A percentile compares a stretch with the other conserved stretches of the same genome.
phyloP scores from a whole-genome alignment of 345 rosid genomes.

The Balakata baccata region DNA sequence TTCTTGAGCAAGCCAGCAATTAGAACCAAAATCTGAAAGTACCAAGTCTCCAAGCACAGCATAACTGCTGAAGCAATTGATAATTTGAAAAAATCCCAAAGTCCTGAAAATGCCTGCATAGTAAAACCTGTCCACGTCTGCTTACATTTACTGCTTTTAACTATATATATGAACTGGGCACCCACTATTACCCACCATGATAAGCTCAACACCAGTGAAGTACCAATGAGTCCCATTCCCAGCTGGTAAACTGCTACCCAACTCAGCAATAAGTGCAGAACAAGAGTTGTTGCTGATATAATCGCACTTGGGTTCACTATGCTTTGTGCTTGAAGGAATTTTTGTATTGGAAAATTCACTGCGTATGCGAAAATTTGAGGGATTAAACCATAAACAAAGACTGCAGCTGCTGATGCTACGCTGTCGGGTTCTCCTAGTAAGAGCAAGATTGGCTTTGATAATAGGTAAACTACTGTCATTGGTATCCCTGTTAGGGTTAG shows the following conservation, averaged over 20 bases:
- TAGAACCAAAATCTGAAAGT: conserved; percentile 64
- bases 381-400: conserved; percentile 28
- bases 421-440: conserved; percentile 15
- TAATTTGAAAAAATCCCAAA: conserved; percentile 63
- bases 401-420: conserved; percentile 16
- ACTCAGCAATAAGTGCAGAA: conserved; percentile 13
- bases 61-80: conserved; percentile 78
- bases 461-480: conserved; percentile 13
- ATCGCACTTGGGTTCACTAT: conserved; percentile 27
- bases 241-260: conserved; percentile 19
- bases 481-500: conserved; percentile 21
- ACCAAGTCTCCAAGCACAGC: conserved; percentile 93
- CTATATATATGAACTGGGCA: conserved; percentile 53
- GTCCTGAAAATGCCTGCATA: conserved; percentile 56
- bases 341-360: conserved; percentile 26
- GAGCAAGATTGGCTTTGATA: conserved; percentile 22
- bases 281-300: conserved; percentile 14
- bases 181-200: conserved; percentile 85
- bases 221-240: conserved; percentile 41
- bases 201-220: conserved; percentile 60
- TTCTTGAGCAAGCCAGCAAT: conserved; percentile 70
- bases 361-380: conserved; percentile 29
- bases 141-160: conserved; percentile 42
- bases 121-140: conserved; percentile 67
- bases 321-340: conserved; percentile 30